Base-by-base conservation (phyloP, 1,139 yeast species). In the Magnusiomyces ingens region DNA sequence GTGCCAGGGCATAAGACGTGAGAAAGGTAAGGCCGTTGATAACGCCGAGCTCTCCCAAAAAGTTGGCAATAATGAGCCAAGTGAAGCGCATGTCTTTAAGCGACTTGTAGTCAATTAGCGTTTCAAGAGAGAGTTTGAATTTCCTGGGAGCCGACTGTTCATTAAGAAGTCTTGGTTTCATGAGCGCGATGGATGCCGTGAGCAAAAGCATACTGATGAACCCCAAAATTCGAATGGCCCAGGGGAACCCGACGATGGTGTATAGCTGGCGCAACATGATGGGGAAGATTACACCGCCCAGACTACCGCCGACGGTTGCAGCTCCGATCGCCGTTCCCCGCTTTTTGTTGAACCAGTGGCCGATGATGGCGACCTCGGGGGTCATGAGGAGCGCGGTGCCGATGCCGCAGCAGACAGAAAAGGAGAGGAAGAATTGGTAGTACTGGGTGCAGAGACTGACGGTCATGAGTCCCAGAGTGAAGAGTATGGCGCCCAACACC, bases 281-380 rank as follows among this genome's bases (percentile, higher is more conserved):
- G 1, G 89, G 84, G 64, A 82, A 80, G 1, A 81, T 70, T 36
- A 82, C 76, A 49, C 87, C 87, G 17, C 91, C 91, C 6, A 82
- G 66, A 35, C 83, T 75, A 0, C 90, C 89, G n/a, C 89, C 88
- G 60, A 79, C 76, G 2, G 84, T 79, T 0, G 84, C 84, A 3
- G 81, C 66, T 0, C 86, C 81, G 47, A 80, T 64, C 3, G 87
- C 88, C 57, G 78, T 67, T 1, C 84, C 90, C 54, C 91, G 70
- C 56, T 74, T 80, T 54, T 64, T 71, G 55, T 75, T 69, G 62
- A 82, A 85, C 77, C 84, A 84, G 61, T 83, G 89, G 4, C 82
- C 76, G 36, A 82, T 72, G 2, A 77, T 78, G 3, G 84, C 82
- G 35, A 84, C 75, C 56, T 80, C 65, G 0, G 88, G 86, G 1